Evolutionary conservation across 2,329 filamentous ascomycete species (phyloP).

Genomic region (Fusarium scirpi): DNA sequence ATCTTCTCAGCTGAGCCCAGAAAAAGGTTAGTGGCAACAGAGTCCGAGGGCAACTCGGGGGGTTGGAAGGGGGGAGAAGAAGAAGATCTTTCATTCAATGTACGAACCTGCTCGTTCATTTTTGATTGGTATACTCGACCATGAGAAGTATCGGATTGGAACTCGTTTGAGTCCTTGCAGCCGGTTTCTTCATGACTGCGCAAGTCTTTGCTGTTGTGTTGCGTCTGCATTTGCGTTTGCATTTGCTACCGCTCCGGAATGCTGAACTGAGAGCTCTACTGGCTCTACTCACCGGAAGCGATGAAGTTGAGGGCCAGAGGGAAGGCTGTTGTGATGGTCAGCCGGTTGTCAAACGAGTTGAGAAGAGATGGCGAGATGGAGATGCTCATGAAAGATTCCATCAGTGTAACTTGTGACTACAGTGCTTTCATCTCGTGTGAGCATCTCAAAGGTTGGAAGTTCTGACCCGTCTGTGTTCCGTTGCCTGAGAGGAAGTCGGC

Average conservation of each 20-base stretch:
- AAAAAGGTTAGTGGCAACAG: conserved; percentile 46
- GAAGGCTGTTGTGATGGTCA: conserved; percentile 67
- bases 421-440: conserved; percentile 4
- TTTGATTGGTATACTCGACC: conserved; percentile 40
- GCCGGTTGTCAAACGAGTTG: conserved; percentile 14
- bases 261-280: conserved; percentile 36
- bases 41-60: conserved; percentile 41
- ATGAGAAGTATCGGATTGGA: conserved; percentile 17
- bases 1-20: conserved; percentile 10
- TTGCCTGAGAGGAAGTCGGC: conserved; percentile 80
- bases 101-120: conserved; percentile 58
- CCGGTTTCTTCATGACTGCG: conserved; percentile 16
- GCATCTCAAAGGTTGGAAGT: conserved; percentile 12
- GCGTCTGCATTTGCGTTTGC: background rate
- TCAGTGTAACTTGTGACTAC: background rate
- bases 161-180: conserved; percentile 13
- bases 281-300: conserved; percentile 84
- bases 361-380: conserved; percentile 1
- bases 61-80: conserved; percentile 45
- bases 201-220: conserved; percentile 50
- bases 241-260: conserved; percentile 73
- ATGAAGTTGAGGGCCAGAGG: conserved; percentile 90
- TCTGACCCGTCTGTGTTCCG: conserved; percentile 85
- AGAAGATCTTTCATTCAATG: conserved; percentile 53
- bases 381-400: background rate